Percentiles rank a stretch among this genome's conserved stretches.
phyloP scores from a whole-genome alignment of 2,329 filamentous ascomycete genomes.

The Pseudogymnoascus sp. region DNA sequence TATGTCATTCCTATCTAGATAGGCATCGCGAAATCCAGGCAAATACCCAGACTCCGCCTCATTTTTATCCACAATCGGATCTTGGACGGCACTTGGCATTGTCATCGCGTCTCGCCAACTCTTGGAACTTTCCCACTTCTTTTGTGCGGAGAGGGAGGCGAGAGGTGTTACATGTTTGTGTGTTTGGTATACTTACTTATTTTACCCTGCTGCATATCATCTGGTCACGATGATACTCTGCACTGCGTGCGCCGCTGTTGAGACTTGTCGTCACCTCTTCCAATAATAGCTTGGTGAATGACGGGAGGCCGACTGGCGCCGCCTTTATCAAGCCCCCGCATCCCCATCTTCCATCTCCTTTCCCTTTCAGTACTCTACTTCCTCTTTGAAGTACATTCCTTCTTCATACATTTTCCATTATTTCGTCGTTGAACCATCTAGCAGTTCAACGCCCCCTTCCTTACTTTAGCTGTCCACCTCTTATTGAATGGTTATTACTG shows the following conservation, averaged over 20 bases:
- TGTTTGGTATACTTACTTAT: not conserved
- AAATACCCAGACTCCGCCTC: not conserved
- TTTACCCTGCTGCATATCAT: not conserved
- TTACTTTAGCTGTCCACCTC: not conserved
- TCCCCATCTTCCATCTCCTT: not conserved
- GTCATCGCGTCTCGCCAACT: not conserved
- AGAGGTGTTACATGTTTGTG: not conserved
- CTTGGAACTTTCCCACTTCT: not conserved
- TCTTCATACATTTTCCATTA: not conserved
- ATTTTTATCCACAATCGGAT: not conserved
- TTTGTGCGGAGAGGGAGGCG: not conserved
- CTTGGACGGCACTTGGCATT: not conserved
- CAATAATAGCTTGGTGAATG: not conserved
- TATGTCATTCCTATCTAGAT: not conserved
- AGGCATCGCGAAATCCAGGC: not conserved
- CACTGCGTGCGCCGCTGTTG: not conserved
- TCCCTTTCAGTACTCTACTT: not conserved
- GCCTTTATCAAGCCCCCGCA: not conserved
- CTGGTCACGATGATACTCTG: constrained; percentile 1
- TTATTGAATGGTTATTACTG: constrained; percentile 9
- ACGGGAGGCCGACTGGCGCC: not conserved
- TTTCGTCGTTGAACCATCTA: not conserved
- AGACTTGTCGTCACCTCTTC: not conserved
- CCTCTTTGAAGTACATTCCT: not conserved
- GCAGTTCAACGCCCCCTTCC: not conserved